Evolutionary conservation across 345 rosid genomes (phyloP), one percentile per base, ranked within the genome.

Genomic region (Arabis hirsuta): DNA sequence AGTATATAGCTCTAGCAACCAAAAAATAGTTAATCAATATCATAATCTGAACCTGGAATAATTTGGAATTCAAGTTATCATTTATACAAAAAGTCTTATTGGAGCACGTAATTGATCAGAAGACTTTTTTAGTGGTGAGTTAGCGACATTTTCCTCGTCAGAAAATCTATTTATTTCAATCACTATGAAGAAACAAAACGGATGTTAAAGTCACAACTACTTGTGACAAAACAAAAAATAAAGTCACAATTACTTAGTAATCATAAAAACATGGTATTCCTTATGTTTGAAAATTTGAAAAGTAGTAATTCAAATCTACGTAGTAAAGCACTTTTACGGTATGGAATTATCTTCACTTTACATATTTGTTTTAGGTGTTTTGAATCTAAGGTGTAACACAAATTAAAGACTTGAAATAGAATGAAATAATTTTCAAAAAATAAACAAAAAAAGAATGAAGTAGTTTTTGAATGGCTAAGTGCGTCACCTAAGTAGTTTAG

Each of bases 91-190:
- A 52, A n/a, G 58, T 55, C 4, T 53, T 41, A 56, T 19, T 56
- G 59, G 66, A 48, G 72, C 77, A 65, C 61, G 26, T 39, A 39
- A 50, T 50, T 20, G 39, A 32, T 20, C 54, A 9, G 38, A 34
- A 38, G 19, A 44, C 47, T 44, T 54, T 54, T 12, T 71, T 31
- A 41, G 53, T 41, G 44, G 53, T 6, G 44, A 16, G 9, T 67
- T 43, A 38, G 14, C 34, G 52, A 51, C 59, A 29, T 50, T 39
- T 39, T 27, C 48, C 61, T 61, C 14, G 29, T 26, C 50, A 48
- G 29, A 69, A 47, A 69, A 9, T 69, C 31, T 14, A 41, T 11
- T 16, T 26, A 44, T 56, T 29, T 53, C 27, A 54, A 29, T 55
- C 60, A 39, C 50, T 39, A 42, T 42, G 42, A 19, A 3, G 13